Base-by-base conservation (phyloP, 129 eudicot genomes). In the Escallonia rubra region DNA sequence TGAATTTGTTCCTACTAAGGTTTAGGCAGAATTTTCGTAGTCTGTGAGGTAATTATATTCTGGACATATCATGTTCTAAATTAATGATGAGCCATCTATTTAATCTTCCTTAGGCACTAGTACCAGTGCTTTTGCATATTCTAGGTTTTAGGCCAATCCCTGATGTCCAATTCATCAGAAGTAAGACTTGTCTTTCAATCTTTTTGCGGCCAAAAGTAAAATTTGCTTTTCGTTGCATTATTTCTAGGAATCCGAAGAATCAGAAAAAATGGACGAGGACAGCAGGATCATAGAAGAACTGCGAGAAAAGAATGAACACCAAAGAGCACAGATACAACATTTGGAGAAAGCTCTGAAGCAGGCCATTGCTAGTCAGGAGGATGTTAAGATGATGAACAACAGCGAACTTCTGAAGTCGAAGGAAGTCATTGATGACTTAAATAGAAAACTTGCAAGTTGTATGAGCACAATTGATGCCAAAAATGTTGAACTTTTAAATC, bases 241-340 rank as follows among this genome's bases (percentile, higher is more conserved):
- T 63, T 74, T 75, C 65, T 59, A 93, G 99, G 99, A 84, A 82
- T 84, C 84, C 68, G 99, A 93, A 80, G 99, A 93, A 72, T 85
- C 99, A 45, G 99, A 93, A 69, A 89, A 93, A 72, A 93, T 93
- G 99, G 99, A 93, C 8, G 95, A 93, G 77, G 99, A 93, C 72
- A 93, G 90, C 84, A 93, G 87, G 70, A 73, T 89, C 62, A 93
- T 93, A 46, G 96, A 93, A 80, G 95, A 89, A 68, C 82, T 93
- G 58, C 85, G 85, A 41, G 80, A 74, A 71, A 75, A 69, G 42
- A 90, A 82, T 63, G 96, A 82, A 59, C 71, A 72, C 41, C 90
- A 86, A 78, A 86, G 72, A 71, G 78, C 83, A 69, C 89, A 87
- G 59, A 82, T 93, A 55, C 71, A 72, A 66, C 78, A 84, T 54